phyloP scores from a whole-genome alignment of 2,329 filamentous ascomycete genomes.

The Paraphaeosphaeria minitans region DNA sequence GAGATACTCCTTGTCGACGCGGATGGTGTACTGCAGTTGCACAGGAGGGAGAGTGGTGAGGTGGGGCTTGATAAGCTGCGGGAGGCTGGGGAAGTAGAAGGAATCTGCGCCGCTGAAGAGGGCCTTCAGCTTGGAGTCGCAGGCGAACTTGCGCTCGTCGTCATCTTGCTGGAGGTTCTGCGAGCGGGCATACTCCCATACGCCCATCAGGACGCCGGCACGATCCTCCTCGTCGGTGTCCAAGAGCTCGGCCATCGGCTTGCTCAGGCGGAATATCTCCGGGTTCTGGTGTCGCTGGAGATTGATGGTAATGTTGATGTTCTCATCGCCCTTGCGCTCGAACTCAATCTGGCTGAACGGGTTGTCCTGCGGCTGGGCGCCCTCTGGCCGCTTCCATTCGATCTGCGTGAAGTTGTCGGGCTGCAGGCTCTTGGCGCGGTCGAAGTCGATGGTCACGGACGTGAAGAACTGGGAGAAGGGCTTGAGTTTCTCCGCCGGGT shows the following conservation, averaged over 20 bases:
- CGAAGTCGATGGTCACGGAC: slow-evolving; percentile 69
- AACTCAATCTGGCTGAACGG: slow-evolving; percentile 94
- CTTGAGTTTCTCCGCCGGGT: slow-evolving; percentile 52
- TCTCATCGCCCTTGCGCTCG: slow-evolving; percentile 89
- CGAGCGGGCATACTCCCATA: slow-evolving; percentile 93
- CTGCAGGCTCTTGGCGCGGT: slow-evolving; percentile 67
- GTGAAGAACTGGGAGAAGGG: slow-evolving; percentile 81
- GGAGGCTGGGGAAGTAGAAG: slow-evolving; percentile 84
- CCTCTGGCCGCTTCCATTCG: slow-evolving; percentile 86
- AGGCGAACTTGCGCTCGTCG: slow-evolving; percentile 89
- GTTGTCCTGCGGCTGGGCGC: slow-evolving; percentile 65
- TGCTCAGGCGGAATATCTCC: slow-evolving; percentile 81
- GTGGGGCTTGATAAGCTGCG: slow-evolving; percentile 78
- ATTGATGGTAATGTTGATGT: slow-evolving; percentile 87
- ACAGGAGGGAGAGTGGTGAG: slow-evolving; percentile 80
- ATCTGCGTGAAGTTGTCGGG: slow-evolving; percentile 66
- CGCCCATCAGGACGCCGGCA: slow-evolving; percentile 83
- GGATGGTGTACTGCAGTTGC: slow-evolving; percentile 88
- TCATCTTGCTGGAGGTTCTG: slow-evolving; percentile 91
- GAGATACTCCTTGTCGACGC: slow-evolving; percentile 70
- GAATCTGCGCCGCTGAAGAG: slow-evolving; percentile 74
- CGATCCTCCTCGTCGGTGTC: slow-evolving; percentile 87
- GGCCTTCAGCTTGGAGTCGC: slow-evolving; percentile 79
- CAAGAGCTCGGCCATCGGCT: slow-evolving; percentile 79
- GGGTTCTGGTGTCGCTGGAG: slow-evolving; percentile 82